Percentiles rank a stretch among this genome's conserved stretches.
These are phyloP conservation scores for Zygosaccharomyces sapae DNA, from an alignment of 1,139 yeast genomes.

Conservation along the genomic window DNA sequence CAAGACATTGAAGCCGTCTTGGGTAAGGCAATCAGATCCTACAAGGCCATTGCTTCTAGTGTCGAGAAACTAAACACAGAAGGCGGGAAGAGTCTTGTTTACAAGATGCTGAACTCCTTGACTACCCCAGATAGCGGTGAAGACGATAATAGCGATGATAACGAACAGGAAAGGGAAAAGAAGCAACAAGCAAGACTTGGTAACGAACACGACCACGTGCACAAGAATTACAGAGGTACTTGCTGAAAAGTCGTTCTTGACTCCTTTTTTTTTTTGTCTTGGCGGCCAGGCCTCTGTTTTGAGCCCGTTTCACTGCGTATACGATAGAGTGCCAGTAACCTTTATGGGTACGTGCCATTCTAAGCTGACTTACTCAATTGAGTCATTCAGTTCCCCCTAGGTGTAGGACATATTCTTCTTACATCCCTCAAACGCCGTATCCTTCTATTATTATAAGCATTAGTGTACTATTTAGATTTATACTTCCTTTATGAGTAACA, in stretches of 20 bases:
- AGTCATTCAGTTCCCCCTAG: too few relatives aligned
- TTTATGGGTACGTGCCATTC: too few relatives aligned
- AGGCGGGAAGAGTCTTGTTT: constrained; percentile 17
- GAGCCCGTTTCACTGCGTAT: too few relatives aligned
- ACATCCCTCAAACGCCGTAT: too few relatives aligned
- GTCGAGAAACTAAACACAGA: constrained; percentile 6
- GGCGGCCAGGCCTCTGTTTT: too few relatives aligned
- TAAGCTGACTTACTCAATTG: not conserved
- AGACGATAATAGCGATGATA: constrained; percentile 8
- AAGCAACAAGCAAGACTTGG: constrained; percentile 6
- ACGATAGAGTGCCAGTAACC: too few relatives aligned
- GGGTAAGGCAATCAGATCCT: constrained; percentile 49
- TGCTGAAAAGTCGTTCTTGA: constrained; percentile 15
- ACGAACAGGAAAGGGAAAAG: constrained; percentile 4
- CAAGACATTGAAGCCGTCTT: constrained; percentile 56
- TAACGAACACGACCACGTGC: constrained; percentile 12
- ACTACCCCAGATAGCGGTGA: constrained; percentile 25
- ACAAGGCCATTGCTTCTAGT: constrained; percentile 32
- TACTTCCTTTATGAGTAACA: too few relatives aligned
- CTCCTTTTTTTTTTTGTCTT: too few relatives aligned
- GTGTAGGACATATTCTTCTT: not conserved
- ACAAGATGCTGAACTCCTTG: constrained; percentile 24
- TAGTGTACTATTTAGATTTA: too few relatives aligned
- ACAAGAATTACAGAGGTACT: constrained; percentile 30
- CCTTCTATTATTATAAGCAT: too few relatives aligned